Base-by-base conservation (phyloP, 805 yeast species). In the Saccharomycodes ludwigii region DNA sequence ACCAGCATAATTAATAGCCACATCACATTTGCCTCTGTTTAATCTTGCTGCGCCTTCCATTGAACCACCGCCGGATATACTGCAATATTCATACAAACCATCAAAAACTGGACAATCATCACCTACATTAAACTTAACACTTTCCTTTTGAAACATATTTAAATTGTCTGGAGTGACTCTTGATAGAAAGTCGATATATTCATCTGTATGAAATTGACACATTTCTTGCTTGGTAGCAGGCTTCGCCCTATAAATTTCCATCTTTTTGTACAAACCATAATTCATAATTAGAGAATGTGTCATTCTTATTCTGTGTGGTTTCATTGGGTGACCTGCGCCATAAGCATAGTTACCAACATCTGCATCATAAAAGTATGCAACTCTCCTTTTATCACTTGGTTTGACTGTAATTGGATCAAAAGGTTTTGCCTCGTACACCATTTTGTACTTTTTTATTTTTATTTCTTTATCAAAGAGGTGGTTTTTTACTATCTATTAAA, bases 281-380 rank as follows among this genome's bases (percentile, higher is more conserved):
- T 88, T 86, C 94, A 91, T 88, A 42, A 91, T 82, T 48, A 91
- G 66, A 25, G 94, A 83, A 56, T 91, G 97, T 6, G 97, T 94
- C 94, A 91, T 86, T 73, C 97, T 79, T 61, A 91, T 85, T 52
- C 98, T 75, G 56, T 88, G 96, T 16, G 98, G 98, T 54, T 91
- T 91, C 98, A 91, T 91, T 24, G 96, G 96, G 57, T 91, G 98
- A 18, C 95, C 95, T 4, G 95, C 91, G 35, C 97, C 97, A 53
- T 91, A 91, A 27, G 96, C 94, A 58, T 88, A 88, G 61, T 91
- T 91, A 21, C 97, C 97, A 29, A 91, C 95, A 54, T 88, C 98
- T 18, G 95, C 73, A 54, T 78, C 88, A 48, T 78, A 78, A 54
- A 79, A 79, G 50, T 79, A 79, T 0, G 91, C 88, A 19, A 79